phyloP scores from a whole-genome alignment of 2,329 filamentous ascomycete genomes.

The Cercospora sp. region DNA sequence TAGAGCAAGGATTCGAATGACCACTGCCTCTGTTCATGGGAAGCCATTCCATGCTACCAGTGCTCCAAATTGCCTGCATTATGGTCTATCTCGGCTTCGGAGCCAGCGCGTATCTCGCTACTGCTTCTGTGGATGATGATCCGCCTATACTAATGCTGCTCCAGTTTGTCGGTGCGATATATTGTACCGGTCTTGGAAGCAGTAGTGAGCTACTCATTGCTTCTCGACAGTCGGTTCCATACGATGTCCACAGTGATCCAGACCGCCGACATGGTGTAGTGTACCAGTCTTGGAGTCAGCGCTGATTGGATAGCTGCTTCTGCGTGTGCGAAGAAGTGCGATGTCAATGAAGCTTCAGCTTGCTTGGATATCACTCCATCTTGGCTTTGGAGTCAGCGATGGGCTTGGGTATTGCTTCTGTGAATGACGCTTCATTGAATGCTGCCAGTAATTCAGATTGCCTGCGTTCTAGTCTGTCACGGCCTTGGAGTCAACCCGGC shows the following conservation, averaged over 20 bases:
- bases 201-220: no score
- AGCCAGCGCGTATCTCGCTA: no score
- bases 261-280: background rate
- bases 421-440: background rate
- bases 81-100: no score
- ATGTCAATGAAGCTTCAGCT: background rate
- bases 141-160: background rate
- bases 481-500: background rate
- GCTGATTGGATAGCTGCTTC: background rate
- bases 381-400: background rate
- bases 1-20: background rate
- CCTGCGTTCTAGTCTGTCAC: rapidly evolving
- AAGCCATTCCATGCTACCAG: background rate
- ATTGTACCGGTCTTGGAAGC: background rate
- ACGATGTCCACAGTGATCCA: background rate
- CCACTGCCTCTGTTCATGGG: background rate
- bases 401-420: background rate
- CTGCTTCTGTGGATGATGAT: background rate
- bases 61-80: background rate
- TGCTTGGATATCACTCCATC: background rate
- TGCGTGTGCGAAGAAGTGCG: background rate
- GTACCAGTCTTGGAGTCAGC: background rate
- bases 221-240: no score
- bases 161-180: background rate
- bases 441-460: background rate